Evolutionary conservation across 2,329 filamentous ascomycete species (phyloP), one percentile per base, ranked within the genome.

Genomic region (Aspergillus tamarii): DNA sequence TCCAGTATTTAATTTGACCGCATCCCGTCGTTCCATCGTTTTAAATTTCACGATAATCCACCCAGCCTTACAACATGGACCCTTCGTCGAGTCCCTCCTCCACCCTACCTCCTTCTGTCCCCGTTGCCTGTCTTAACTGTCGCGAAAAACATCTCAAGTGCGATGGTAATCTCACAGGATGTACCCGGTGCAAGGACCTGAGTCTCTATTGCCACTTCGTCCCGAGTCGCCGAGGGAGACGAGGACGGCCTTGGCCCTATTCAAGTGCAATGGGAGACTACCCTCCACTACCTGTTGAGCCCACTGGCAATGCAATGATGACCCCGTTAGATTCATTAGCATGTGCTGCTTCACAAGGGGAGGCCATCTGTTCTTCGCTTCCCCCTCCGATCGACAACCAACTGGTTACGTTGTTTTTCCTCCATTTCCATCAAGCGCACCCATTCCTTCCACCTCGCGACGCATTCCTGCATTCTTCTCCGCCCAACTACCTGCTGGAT

Each of bases 401-500:
- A n/a, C 28, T 48, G 36, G 43, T 64, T 21, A 43, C 62, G 11
- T 32, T 61, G 1, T 64, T 58, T 36, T 64, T 61, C 36, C 32
- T 58, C 11, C 59, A 64, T 23, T 64, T 64, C 12, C 59, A 64
- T 48, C 45, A 41, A 26, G 62, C 62, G 9, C 62, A 64, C 21
- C 62, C 62, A 4, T 64, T 64, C 46, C 30, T 64, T 5, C 46
- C 59, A n/a, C 62, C 59, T 23, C 57, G 46, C 32, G 34, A 59
- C 26, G 16, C 23, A 10, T 50, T 64, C 3, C 16, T 64, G 21
- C 52, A 59, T 26, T 59, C 55, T 6, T 32, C 50, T 19, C 41
- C 62, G 2, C 59, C 62, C 5, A 8, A 11, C 2, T 64, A 45
- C 54, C 19, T 64, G n/a, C 19, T 61, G 21, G 62, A 64, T 3